These are phyloP conservation scores for Sporobolomyces pararoseus DNA, from an alignment of 768 basidiomycete genomes.

Conservation along the genomic window DNA sequence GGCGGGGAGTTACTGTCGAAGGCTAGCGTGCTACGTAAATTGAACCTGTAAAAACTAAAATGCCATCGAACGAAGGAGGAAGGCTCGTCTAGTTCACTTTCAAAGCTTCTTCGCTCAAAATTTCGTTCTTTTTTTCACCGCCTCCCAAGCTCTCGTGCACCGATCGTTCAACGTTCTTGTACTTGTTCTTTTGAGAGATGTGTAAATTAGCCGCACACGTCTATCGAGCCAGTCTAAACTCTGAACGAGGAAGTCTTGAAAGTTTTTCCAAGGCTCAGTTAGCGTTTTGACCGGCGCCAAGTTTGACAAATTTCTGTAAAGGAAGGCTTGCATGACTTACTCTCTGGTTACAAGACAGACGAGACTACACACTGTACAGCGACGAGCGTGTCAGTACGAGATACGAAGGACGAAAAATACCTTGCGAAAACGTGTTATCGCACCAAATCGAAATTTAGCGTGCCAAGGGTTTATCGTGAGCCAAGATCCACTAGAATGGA, in stretches of 20 bases:
- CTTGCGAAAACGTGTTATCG: constrained; percentile 8
- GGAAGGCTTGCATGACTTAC: too few species aligned
- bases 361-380: too few species aligned
- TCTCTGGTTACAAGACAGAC: too few species aligned
- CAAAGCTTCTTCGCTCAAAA: neutral
- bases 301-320: neutral
- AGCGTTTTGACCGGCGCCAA: constrained; percentile 14
- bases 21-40: neutral
- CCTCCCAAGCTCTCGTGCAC: too few species aligned
- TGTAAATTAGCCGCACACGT: too few species aligned
- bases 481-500: neutral
- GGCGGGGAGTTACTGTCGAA: neutral
- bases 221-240: constrained; percentile 13
- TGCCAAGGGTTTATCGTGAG: neutral
- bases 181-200: too few species aligned
- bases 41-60: neutral
- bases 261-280: too few species aligned
- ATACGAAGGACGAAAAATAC: too few species aligned
- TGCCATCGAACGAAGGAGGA: neutral
- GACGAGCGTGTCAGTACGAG: too few species aligned
- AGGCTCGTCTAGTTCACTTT: constrained; percentile 17
- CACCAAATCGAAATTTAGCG: neutral
- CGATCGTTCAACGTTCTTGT: too few species aligned
- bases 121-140: neutral
- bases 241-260: neutral